Conservation (phyloP, 1,284 basidiomycete species). For the Marasmius sp. region DNA sequence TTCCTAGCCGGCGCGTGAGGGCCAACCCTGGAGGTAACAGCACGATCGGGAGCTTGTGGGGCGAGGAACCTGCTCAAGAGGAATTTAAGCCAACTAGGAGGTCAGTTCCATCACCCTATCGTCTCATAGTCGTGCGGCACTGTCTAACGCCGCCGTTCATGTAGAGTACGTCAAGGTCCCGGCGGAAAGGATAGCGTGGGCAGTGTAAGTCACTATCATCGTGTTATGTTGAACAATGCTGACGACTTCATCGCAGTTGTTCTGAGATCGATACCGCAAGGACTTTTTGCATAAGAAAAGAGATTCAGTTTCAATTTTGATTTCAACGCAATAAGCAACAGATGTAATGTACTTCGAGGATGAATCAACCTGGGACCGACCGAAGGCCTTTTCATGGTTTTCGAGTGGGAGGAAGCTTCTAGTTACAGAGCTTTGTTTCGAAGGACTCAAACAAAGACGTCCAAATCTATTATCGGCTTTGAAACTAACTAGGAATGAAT, state of each 20-base stretch:
- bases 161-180: conserved; percentile 58
- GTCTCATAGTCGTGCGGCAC: conserved; percentile 9
- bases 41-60: conserved; percentile 50
- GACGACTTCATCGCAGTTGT: not conserved
- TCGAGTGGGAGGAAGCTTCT: too few species aligned
- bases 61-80: conserved; percentile 34
- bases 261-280: not conserved
- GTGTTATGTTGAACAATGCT: not conserved
- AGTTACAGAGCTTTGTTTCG: too few species aligned
- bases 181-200: conserved; percentile 61
- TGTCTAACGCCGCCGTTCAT: not conserved
- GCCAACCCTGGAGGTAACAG: conserved; percentile 50
- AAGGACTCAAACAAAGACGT: too few species aligned
- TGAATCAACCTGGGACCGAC: too few species aligned
- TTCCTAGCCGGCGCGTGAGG: conserved; percentile 55
- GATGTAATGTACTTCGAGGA: too few species aligned
- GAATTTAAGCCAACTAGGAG: conserved; percentile 67
- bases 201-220: not conserved
- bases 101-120: conserved; percentile 30
- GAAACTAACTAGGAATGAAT: too few species aligned
- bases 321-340: too few species aligned
- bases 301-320: too few species aligned
- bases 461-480: too few species aligned
- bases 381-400: too few species aligned
- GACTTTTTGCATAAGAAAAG: too few species aligned